Evolutionary conservation across 2,329 filamentous ascomycete species (phyloP), one percentile per base, ranked within the genome.

Genomic region (Penicillium sp.): DNA sequence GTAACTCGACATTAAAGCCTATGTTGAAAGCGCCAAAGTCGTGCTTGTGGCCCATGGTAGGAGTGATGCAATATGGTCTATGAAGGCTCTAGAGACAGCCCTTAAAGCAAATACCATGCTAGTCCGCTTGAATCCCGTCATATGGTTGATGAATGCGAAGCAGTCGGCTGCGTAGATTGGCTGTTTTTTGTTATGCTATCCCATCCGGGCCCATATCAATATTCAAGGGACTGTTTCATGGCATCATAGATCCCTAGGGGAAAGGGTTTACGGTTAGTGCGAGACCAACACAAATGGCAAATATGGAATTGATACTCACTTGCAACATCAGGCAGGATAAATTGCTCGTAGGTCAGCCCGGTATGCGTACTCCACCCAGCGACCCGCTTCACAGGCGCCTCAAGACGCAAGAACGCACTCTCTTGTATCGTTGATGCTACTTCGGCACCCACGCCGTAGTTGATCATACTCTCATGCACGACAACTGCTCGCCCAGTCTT

Each of bases 381-480:
- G 4, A 96, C 85, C 41, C 91, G 80, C 57, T 84, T 81, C 7
- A 96, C 88, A 0, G 91, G 91, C 4, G 91, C 90, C 64, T 95
- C 90, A 25, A 96, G 73, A 3, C 85, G 79, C 55, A 93, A 67
- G 66, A 96, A 96, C 0, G 89, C 92, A 48, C 87, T 83, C 59
- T 93, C 89, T 67, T 95, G 90, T 43, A 96, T 88, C 1, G 87
- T 87, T 0, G 90, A 89, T 1, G 91, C 89, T 0, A 96, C 85
- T 65, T 95, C 90, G 4, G 91, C 90, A 2, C 91, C 91, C 13
- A 95, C 81, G 12, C 91, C 91, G 6, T 87, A 87, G 62, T 95
- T 95, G 56, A 91, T 79, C 87, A 93, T 95, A 49, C 89, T 85
- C 72, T 96, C 91, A 65, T 96, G 91, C 6, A 96, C 91, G 1